phyloP scores from a whole-genome alignment of 2,329 filamentous ascomycete species.

The Trichoderma citrinoviride region DNA sequence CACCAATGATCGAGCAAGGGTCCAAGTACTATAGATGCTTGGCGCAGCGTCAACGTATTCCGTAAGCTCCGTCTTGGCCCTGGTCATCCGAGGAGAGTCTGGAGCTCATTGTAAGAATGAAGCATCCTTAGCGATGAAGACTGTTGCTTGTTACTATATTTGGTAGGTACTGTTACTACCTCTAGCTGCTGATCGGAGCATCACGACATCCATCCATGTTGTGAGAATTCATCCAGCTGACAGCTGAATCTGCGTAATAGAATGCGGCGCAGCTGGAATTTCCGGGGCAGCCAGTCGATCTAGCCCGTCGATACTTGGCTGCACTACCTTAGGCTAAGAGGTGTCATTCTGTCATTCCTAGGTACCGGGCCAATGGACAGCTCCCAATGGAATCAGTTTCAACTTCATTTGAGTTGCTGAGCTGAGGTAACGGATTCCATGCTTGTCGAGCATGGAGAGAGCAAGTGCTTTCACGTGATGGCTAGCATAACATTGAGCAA shows the following conservation, averaged over 20 bases:
- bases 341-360: neutral
- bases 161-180: neutral
- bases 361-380: neutral
- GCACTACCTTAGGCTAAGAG: neutral
- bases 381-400: neutral
- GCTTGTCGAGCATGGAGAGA: too few relatives aligned
- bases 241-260: neutral
- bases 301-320: neutral
- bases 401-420: too few relatives aligned
- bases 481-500: too few relatives aligned
- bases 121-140: too few relatives aligned
- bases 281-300: neutral
- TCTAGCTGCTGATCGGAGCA: too few relatives aligned
- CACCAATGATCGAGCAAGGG: neutral
- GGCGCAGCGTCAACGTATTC: neutral
- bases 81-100: neutral
- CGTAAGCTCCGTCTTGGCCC: neutral
- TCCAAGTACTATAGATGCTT: neutral
- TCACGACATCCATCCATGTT: too few relatives aligned
- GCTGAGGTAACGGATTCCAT: too few relatives aligned
- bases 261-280: constrained; percentile 10
- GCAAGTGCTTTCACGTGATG: too few relatives aligned
- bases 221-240: too few relatives aligned
- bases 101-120: neutral
- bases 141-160: too few relatives aligned